A percentile compares a stretch with the other conserved stretches of the same genome.
Evolutionary conservation across 371 early-diverging fungal species (phyloP).

Genomic region (Mortierella sp.): DNA sequence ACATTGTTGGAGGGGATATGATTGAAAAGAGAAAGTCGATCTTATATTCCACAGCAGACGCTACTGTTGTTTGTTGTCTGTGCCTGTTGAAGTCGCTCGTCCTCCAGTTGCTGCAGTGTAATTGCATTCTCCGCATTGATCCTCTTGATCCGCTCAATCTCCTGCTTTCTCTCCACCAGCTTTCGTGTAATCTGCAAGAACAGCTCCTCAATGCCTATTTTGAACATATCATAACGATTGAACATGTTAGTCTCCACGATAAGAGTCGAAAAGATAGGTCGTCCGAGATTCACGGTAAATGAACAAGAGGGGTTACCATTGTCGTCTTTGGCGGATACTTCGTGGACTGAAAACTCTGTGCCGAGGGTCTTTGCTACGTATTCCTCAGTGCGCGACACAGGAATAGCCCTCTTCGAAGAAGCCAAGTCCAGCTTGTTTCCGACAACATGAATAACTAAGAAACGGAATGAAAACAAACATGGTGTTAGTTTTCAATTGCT

Average conservation of each 20-base stretch:
- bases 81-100: constrained; percentile 48
- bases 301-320: constrained; percentile 64
- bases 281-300: neutral
- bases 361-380: constrained; percentile 72
- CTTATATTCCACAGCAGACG: constrained; percentile 51
- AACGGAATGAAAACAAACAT: constrained; percentile 3
- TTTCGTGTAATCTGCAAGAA: constrained; percentile 72
- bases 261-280: no score
- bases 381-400: constrained; percentile 69
- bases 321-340: constrained; percentile 82
- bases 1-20: constrained; percentile 5
- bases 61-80: constrained; percentile 44
- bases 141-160: constrained; percentile 53
- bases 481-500: neutral
- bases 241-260: no score
- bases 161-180: constrained; percentile 68
- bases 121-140: constrained; percentile 55
- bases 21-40: neutral
- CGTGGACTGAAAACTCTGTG: constrained; percentile 70
- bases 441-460: constrained; percentile 78
- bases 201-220: constrained; percentile 66
- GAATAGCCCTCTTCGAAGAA: constrained; percentile 68
- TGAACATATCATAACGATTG: neutral
- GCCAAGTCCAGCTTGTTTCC: constrained; percentile 85
- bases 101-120: constrained; percentile 54